Evolutionary conservation across 306 rosid genomes (phyloP), one percentile per base, ranked within the genome.

Genomic region (Vigna reflexopilosa): DNA sequence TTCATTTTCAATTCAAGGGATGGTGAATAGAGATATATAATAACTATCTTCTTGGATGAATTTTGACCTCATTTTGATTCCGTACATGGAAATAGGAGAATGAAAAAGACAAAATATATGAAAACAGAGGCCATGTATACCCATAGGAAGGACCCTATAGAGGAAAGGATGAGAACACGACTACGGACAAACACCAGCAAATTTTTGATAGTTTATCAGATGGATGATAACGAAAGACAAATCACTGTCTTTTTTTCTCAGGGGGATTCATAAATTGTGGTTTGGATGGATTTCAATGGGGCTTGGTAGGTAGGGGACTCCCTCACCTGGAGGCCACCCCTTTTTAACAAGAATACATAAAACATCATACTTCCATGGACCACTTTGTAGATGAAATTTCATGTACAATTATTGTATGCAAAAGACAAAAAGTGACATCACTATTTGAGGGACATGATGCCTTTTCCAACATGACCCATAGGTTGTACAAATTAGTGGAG

Each of bases 371-470:
- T 19, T 62, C 22, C 62, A 1, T 61, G 70, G 61, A 75, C 79
- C 69, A 57, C 68, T 15, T 24, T 44, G 26, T 12, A 74, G 15
- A 56, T 55, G 38, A 14, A 20, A 13, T 36, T 40, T 12, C 42
- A 17, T n/a, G 56, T 28, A 73, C 78, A 73, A 73, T 73, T 42
- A 73, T 73, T 73, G 55, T 9, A 28, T 19, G 10, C 9, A 48
- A 69, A 73, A 57, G 68, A 58, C 45, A 73, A 44, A 34, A 47
- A 24, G 57, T 58, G n/a, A 1, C 19, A 44, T 44, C 66, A 9
- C 58, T 59, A n/a, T 15, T 24, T 9, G 40, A 5, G 47, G 42
- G 45, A 36, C 13, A 26, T 45, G 7, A 3, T 40, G 7, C 78
- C 44, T 24, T 57, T 72, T 19, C 3, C 55, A 4, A 20, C 24